These are phyloP conservation scores for Cairneyella variabilis DNA, from an alignment of 495 filamentous ascomycete genomes.

Conservation along the genomic window DNA sequence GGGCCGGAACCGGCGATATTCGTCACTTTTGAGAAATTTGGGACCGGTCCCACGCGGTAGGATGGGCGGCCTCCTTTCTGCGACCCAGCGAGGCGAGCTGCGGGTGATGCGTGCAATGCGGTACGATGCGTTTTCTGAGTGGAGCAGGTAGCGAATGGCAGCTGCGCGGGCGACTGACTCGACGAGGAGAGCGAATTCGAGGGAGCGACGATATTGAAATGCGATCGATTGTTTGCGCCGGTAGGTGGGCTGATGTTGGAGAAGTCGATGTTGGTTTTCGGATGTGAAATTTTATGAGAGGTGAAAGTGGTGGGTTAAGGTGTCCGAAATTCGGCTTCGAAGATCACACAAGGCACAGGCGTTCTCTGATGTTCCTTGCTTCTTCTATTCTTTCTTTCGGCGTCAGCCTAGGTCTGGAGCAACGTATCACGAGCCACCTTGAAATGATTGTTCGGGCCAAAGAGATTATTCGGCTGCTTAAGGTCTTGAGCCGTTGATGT, in stretches of 20 bases:
- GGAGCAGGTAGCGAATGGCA: too few relatives aligned
- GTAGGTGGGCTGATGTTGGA: background rate
- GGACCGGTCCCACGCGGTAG: conserved; percentile 1
- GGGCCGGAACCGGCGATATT: conserved; percentile 1
- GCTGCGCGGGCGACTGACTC: too few relatives aligned
- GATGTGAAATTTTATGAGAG: background rate
- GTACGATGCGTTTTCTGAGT: conserved; percentile 20
- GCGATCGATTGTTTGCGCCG: too few relatives aligned
- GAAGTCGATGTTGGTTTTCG: background rate
- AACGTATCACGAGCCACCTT: conserved; percentile 1
- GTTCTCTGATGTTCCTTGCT: conserved; percentile 9
- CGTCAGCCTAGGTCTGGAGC: conserved; percentile 16
- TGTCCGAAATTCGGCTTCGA: conserved; percentile 17
- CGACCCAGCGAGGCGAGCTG: conserved; percentile 23
- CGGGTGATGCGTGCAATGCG: conserved; percentile 21
- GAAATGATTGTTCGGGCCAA: too few relatives aligned
- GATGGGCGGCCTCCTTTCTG: conserved; percentile 14
- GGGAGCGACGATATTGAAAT: too few relatives aligned
- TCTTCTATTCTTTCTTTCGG: conserved; percentile 6
- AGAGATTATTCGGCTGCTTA: background rate
- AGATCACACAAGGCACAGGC: conserved; percentile 1
- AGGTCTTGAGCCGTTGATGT: background rate
- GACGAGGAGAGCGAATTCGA: too few relatives aligned
- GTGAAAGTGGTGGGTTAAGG: conserved; percentile 4
- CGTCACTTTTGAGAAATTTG: background rate